Percentiles rank a stretch among this genome's conserved stretches.
Evolutionary conservation across 352 stramenopile genomes (phyloP).

Genomic region (Phytophthora chlamydospora): DNA sequence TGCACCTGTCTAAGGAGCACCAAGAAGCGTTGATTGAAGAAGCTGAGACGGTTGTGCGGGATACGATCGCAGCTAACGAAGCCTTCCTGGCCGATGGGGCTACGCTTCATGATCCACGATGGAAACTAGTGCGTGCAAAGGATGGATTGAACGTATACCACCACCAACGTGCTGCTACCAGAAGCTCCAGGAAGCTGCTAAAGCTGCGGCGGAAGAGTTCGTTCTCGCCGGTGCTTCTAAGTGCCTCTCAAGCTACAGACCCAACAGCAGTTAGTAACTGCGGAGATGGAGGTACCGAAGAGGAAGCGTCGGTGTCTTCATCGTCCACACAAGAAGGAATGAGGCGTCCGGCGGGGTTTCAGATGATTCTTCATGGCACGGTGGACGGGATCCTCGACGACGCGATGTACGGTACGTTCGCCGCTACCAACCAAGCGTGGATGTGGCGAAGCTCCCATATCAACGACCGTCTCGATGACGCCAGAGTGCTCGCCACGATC

Average conservation of each 20-base stretch:
- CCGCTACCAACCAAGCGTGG: conserved; percentile 48
- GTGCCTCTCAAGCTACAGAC: not conserved
- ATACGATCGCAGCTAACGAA: conserved; percentile 42
- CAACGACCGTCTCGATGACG: conserved; percentile 52
- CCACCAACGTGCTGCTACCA: conserved; percentile 1
- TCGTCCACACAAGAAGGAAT: conserved; percentile 22
- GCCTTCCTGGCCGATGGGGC: conserved; percentile 27
- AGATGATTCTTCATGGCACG: conserved; percentile 47
- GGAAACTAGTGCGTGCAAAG: conserved; percentile 40
- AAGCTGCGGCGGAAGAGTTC: not conserved
- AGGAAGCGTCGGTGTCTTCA: conserved; percentile 6
- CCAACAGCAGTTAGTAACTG: not conserved
- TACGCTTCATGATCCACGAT: conserved; percentile 28
- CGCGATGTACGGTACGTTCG: conserved; percentile 51
- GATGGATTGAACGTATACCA: conserved; percentile 34
- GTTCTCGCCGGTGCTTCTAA: not conserved
- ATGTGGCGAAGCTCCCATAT: conserved; percentile 51
- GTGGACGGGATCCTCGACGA: conserved; percentile 63
- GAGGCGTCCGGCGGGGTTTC: conserved; percentile 34
- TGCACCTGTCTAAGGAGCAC: conserved; percentile 27
- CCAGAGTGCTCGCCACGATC: conserved; percentile 43
- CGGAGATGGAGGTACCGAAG: not conserved
- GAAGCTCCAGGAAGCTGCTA: not conserved
- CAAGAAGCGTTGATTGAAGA: conserved; percentile 33
- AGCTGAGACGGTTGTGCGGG: conserved; percentile 37